A percentile compares a stretch with the other conserved stretches of the same genome.
Conservation (phyloP, 331 rosid genomes). For the Rosa hybrid region DNA sequence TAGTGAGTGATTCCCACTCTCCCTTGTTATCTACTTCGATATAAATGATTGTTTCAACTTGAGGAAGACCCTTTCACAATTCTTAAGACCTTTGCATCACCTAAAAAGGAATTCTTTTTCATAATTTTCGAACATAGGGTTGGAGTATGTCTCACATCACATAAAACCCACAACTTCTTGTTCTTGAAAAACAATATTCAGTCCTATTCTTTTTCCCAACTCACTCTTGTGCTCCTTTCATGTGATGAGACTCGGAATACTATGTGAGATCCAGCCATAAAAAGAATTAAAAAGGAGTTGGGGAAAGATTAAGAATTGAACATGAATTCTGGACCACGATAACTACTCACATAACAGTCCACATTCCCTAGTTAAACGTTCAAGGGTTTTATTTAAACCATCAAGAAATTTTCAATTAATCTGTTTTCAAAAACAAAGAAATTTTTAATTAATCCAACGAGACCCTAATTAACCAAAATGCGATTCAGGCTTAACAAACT, state of each 20-base stretch:
- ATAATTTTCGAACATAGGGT: not conserved
- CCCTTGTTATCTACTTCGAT: not conserved
- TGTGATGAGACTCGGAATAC: not conserved
- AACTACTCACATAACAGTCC: not conserved
- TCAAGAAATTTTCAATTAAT: not conserved
- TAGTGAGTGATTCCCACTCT: not conserved
- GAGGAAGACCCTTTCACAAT: not conserved
- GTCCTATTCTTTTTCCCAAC: not conserved
- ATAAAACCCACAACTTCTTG: conserved; percentile 1
- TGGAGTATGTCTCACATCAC: conserved; percentile 7
- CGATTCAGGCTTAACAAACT: too few relatives aligned
- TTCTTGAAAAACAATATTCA: not conserved
- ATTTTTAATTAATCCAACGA: too few relatives aligned
- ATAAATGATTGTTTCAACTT: not conserved
- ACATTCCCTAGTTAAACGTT: not conserved
- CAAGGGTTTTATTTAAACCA: not conserved
- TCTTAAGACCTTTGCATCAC: not conserved
- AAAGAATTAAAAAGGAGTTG: not conserved
- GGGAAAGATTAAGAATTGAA: not conserved
- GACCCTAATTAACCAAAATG: too few relatives aligned
- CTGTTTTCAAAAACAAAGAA: too few relatives aligned
- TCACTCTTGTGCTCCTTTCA: not conserved
- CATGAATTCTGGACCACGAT: not conserved
- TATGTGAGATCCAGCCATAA: not conserved
- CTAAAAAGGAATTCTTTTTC: not conserved